Conservation (phyloP, 768 basidiomycete species). For the Gymnopilus dilepis region DNA sequence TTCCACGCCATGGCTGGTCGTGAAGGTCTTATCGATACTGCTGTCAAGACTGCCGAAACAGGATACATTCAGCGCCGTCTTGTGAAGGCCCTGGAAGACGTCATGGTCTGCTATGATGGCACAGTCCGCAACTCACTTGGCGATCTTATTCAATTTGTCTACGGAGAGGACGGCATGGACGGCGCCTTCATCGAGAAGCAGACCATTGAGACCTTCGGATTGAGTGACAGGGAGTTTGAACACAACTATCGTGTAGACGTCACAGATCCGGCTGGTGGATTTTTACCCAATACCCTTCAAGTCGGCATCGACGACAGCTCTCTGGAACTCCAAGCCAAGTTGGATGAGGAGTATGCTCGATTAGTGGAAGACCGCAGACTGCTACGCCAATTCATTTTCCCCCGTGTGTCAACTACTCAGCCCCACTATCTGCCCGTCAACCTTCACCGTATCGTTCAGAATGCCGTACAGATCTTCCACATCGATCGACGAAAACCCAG, state of each 20-base stretch:
- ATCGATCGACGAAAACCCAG: constrained; percentile 93
- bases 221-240: constrained; percentile 85
- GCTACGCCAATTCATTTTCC: constrained; percentile 87
- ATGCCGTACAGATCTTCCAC: constrained; percentile 95
- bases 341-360: constrained; percentile 74
- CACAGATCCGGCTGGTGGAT: constrained; percentile 81
- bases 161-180: constrained; percentile 99
- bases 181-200: constrained; percentile 97
- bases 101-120: constrained; percentile 97
- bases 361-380: constrained; percentile 76
- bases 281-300: constrained; percentile 80
- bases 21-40: constrained; percentile 98
- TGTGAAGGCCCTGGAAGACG: constrained; percentile 97
- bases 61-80: constrained; percentile 98
- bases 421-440: constrained; percentile 95
- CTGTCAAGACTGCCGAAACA: constrained; percentile 99
- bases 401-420: constrained; percentile 66
- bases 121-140: constrained; percentile 97
- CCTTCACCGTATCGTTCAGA: constrained; percentile 92
- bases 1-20: constrained; percentile 99
- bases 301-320: constrained; percentile 88
- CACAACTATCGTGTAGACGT: constrained; percentile 95
- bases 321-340: constrained; percentile 77
- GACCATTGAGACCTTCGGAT: constrained; percentile 85
- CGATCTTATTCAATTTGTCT: constrained; percentile 94